Evolutionary conservation across 495 filamentous ascomycete genomes (phyloP), one percentile per base, ranked within the genome.

Genomic region (Lophiostoma macrostomum): DNA sequence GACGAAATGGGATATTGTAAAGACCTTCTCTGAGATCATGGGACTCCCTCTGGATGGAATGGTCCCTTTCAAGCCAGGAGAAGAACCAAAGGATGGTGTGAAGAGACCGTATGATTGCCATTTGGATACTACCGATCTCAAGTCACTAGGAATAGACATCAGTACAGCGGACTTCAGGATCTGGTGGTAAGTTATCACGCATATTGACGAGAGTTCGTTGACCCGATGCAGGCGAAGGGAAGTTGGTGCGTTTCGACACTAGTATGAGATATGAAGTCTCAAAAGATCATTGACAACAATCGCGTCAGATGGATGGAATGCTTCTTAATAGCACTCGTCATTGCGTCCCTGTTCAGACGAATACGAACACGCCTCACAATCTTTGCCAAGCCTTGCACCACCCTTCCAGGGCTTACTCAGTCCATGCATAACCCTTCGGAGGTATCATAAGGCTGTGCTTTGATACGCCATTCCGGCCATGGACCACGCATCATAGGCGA

Each of bases 1-100:
- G 71, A 96, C 91, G 37, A 96, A 96, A 74, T 96, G 91, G 65
- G 82, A 91, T 69, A 95, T 96, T 36, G 91, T 86, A 65, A 71
- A 90, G 71, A 71, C 80, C 16, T 80, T 96, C 63, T 86, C 81
- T 13, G 82, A 90, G 55, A 87, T 96, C 49, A 77, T 91, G 73
- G 89, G 88, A 1, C 67, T 94, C 42, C 74, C 86, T 6, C 69
- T 90, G n/a, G 76, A 80, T 29, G 77, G 80, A 22, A 84, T 96
- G 69, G 74, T 78, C 54, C 71, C 81, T 20, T 65, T 42, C 22
- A 47, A 35, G 24, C 63, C 63, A 10, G 88, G 89, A 60, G 76
- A 84, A 47, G 76, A 90, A 63, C 85, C 83, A 4, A 86, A 88
- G 61, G 87, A 91, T 47, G 73, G 76, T 19, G 87, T 90, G 13